Evolutionary conservation across 805 yeast species (phyloP).

Genomic region (Myxozyma vanderwaltii): DNA sequence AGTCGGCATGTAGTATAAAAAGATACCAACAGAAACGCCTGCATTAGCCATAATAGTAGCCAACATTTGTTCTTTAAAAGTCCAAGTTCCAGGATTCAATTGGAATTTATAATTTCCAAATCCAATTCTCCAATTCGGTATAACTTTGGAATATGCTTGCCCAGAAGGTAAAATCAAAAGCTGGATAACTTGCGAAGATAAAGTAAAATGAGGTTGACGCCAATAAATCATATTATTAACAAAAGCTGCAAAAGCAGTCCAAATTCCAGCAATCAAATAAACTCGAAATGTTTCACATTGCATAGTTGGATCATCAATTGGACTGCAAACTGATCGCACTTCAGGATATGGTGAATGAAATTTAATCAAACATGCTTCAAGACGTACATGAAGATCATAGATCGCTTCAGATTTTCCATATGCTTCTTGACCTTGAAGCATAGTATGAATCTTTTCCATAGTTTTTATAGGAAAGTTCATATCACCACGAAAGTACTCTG

Average conservation of each 20-base stretch:
- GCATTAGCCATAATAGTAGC: slow-evolving; percentile 48
- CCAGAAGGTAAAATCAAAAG: slow-evolving; percentile 65
- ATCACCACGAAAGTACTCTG: slow-evolving; percentile 47
- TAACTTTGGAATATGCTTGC: slow-evolving; percentile 44
- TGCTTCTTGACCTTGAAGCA: slow-evolving; percentile 17
- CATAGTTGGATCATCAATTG: slow-evolving; percentile 49
- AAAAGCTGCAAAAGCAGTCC: slow-evolving; percentile 58
- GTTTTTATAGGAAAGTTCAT: slow-evolving; percentile 48
- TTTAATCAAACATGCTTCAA: slow-evolving; percentile 49
- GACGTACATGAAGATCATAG: slow-evolving; percentile 42
- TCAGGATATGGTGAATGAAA: slow-evolving; percentile 60
- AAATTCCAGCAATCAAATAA: slow-evolving; percentile 53
- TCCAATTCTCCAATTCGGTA: slow-evolving; percentile 51
- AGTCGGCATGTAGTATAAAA: slow-evolving; percentile 15
- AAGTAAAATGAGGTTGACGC: slow-evolving; percentile 56
- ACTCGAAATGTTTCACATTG: slow-evolving; percentile 56
- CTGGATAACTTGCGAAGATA: slow-evolving; percentile 57
- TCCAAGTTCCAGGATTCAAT: slow-evolving; percentile 68
- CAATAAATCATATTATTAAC: slow-evolving; percentile 59
- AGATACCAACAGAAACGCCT: slow-evolving; percentile 15
- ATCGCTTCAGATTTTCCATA: slow-evolving; percentile 4
- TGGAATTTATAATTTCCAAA: slow-evolving; percentile 47
- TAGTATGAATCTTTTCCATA: slow-evolving; percentile 41
- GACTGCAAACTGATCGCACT: slow-evolving; percentile 45
- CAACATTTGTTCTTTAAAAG: slow-evolving; percentile 64